These are phyloP conservation scores for Populus deltoides DNA, from an alignment of 345 rosid genomes.

Conservation along the genomic window DNA sequence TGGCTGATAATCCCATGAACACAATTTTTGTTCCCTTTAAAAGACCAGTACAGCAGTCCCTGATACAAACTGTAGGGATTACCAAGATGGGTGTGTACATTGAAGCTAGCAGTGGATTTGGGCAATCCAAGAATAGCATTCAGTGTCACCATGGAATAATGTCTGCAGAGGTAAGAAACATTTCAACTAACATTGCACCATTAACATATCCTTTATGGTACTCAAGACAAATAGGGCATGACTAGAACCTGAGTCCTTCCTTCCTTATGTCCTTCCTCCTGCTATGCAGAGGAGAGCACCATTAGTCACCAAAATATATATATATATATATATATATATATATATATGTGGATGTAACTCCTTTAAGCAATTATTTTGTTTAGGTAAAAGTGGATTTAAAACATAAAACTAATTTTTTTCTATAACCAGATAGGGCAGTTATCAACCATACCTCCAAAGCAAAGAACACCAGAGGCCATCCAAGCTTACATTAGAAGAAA, in stretches of 20 bases:
- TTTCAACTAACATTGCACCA: background rate
- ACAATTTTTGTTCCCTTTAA: conserved; percentile 71
- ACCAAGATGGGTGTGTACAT: conserved; percentile 84
- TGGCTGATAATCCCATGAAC: conserved; percentile 97
- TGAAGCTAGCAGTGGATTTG: conserved; percentile 93
- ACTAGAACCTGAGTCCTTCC: too few species aligned
- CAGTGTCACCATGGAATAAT: conserved; percentile 73
- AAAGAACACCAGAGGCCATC: conserved; percentile 62
- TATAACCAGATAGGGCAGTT: conserved; percentile 48
- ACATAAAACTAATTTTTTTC: background rate
- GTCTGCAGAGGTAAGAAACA: conserved; percentile 71
- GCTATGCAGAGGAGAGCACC: too few species aligned
- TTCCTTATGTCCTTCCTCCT: too few species aligned
- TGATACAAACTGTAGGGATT: conserved; percentile 90
- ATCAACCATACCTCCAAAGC: conserved; percentile 64
- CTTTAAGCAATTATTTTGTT: background rate
- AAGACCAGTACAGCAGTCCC: conserved; percentile 56
- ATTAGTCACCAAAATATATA: too few species aligned
- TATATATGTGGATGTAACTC: background rate
- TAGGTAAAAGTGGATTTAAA: background rate
- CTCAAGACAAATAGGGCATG: too few species aligned
- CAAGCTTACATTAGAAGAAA: conserved; percentile 54
- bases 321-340: too few species aligned
- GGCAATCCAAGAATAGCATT: conserved; percentile 71
- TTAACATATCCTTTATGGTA: background rate